These are phyloP conservation scores for Fusarium duplospermum DNA, from an alignment of 2,329 filamentous ascomycete species.

Conservation along the genomic window DNA sequence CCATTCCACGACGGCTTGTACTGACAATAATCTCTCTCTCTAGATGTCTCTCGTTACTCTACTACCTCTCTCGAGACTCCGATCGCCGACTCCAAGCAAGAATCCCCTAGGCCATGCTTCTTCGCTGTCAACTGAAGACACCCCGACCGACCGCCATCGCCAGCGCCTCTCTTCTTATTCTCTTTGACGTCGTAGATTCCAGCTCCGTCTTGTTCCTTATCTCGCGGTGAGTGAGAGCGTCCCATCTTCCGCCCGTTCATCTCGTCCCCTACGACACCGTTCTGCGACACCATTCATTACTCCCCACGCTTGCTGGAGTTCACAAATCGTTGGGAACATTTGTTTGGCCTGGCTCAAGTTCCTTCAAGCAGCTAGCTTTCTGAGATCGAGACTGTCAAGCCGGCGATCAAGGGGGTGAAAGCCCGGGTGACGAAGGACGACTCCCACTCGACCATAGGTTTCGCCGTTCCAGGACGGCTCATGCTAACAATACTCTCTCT, in stretches of 20 bases:
- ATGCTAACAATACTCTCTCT: background rate
- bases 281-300: background rate
- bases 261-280: background rate
- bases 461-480: background rate
- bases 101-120: no score
- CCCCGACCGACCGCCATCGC: background rate
- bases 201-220: background rate
- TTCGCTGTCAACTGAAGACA: no score
- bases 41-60: no score
- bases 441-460: background rate
- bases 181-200: background rate
- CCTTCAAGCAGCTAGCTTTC: background rate
- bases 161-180: background rate
- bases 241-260: background rate
- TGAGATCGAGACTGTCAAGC: background rate
- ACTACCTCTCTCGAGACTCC: no score
- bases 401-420: background rate
- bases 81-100: background rate
- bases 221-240: background rate
- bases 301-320: background rate
- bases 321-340: background rate
- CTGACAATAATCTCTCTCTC: no score
- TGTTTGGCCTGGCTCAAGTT: background rate
- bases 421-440: background rate
- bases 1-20: no score